Percentiles rank a stretch among this genome's conserved stretches.
Conservation (phyloP, 106 monocot genomes). For the Acorus gramineus region DNA sequence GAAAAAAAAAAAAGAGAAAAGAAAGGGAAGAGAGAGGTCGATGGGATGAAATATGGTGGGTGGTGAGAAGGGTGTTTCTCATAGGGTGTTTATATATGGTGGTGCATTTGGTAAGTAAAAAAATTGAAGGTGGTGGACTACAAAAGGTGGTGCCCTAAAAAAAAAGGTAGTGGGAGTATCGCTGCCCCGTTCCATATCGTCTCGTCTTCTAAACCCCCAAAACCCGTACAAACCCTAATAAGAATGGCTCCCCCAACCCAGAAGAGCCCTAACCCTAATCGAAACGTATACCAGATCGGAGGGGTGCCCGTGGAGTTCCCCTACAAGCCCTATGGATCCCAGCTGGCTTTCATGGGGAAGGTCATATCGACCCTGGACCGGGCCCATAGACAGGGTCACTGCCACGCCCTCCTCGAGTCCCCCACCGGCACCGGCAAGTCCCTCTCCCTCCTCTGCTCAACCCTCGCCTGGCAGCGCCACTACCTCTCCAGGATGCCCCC, state of each 20-base stretch:
- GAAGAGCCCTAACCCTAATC: background rate
- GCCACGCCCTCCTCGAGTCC: conserved; percentile 93
- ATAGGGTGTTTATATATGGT: too few species aligned
- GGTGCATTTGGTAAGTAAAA: too few species aligned
- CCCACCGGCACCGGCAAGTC: conserved; percentile 98
- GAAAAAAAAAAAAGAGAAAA: too few species aligned
- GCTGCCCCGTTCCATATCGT: too few species aligned
- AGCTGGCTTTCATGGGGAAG: conserved; percentile 96
- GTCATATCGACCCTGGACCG: conserved; percentile 84
- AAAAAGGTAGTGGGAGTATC: too few species aligned
- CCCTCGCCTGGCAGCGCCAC: conserved; percentile 77
- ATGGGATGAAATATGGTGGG: too few species aligned
- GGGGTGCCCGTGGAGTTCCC: conserved; percentile 94
- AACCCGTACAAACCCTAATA: conserved; percentile 15
- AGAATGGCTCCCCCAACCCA: too few species aligned
- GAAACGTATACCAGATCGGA: conserved; percentile 68
- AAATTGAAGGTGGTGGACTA: too few species aligned
- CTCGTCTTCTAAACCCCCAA: background rate
- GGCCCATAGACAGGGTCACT: conserved; percentile 59
- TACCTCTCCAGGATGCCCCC: conserved; percentile 11
- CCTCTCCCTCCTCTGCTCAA: conserved; percentile 92
- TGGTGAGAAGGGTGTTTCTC: too few species aligned
- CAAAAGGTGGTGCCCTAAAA: too few species aligned
- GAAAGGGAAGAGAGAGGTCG: too few species aligned
- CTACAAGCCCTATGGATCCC: conserved; percentile 88